Evolutionary conservation across 2,329 filamentous ascomycete genomes (phyloP).

Genomic region (Arthrocladium fulminans): DNA sequence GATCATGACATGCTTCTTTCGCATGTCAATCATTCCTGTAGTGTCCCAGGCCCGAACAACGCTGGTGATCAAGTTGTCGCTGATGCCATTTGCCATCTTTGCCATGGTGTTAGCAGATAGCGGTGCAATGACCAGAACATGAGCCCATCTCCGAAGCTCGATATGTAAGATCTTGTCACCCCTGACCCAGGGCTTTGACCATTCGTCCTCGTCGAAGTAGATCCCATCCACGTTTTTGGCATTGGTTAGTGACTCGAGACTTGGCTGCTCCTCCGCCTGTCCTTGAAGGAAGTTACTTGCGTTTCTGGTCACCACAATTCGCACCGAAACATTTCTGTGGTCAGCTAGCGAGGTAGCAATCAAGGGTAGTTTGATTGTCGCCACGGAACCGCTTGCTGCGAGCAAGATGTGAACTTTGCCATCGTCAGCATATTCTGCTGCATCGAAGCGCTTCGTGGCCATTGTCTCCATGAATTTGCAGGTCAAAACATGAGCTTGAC

Average conservation of each 20-base stretch:
- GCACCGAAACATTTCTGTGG: conserved; percentile 59
- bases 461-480: not conserved
- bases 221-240: conserved; percentile 69
- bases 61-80: conserved; percentile 63
- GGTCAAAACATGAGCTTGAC: not conserved
- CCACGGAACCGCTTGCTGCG: conserved; percentile 65
- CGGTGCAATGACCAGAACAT: conserved; percentile 71
- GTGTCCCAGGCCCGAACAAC: conserved; percentile 85
- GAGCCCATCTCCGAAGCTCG: conserved; percentile 72
- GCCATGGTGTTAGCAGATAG: conserved; percentile 78
- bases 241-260: conserved; percentile 48
- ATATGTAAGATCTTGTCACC: conserved; percentile 83
- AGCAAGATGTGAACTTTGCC: conserved; percentile 55
- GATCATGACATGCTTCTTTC: conserved; percentile 61
- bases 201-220: conserved; percentile 80
- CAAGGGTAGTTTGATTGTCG: conserved; percentile 71
- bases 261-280: conserved; percentile 69
- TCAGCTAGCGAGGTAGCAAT: conserved; percentile 47
- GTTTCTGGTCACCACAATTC: conserved; percentile 69
- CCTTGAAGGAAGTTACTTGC: conserved; percentile 68
- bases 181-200: conserved; percentile 66
- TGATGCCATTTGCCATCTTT: conserved; percentile 69
- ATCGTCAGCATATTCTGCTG: conserved; percentile 31
- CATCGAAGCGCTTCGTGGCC: conserved; percentile 17
- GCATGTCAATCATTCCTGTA: conserved; percentile 48